phyloP scores from a whole-genome alignment of 2,329 filamentous ascomycete species.

The Dryadomyces quercivorus region DNA sequence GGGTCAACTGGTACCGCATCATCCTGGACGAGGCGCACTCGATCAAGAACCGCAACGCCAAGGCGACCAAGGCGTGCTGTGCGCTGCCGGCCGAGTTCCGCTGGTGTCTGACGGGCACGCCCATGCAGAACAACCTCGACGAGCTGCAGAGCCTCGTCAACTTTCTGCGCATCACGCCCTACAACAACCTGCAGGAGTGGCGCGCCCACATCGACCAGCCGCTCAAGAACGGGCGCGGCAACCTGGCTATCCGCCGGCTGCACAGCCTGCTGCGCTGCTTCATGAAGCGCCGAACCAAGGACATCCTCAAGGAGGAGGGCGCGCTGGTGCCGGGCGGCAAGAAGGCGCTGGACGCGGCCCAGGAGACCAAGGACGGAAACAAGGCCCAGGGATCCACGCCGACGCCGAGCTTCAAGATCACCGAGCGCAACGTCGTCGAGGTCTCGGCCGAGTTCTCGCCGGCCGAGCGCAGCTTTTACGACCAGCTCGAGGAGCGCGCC shows the following conservation, averaged over 20 bases:
- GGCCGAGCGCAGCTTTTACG: constrained; percentile 76
- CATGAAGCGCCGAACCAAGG: constrained; percentile 98
- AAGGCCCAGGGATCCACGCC: constrained; percentile 11
- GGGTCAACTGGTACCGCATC: constrained; percentile 86
- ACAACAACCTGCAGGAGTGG: constrained; percentile 76
- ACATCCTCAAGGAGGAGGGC: constrained; percentile 81
- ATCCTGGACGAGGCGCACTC: constrained; percentile 95
- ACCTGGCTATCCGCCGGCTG: constrained; percentile 75
- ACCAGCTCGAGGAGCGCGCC: constrained; percentile 69
- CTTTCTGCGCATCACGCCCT: constrained; percentile 86
- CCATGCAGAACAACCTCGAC: constrained; percentile 96
- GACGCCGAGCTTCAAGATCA: constrained; percentile 72
- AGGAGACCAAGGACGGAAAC: constrained; percentile 26
- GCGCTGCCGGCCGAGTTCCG: constrained; percentile 75
- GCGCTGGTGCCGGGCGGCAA: constrained; percentile 69
- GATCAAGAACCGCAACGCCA: constrained; percentile 96
- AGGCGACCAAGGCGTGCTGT: constrained; percentile 85
- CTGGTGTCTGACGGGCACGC: constrained; percentile 93
- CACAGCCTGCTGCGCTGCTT: constrained; percentile 81
- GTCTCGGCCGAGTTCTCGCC: constrained; percentile 67
- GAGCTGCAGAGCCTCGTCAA: constrained; percentile 89
- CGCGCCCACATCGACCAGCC: constrained; percentile 82
- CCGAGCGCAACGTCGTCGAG: constrained; percentile 76
- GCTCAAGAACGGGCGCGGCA: constrained; percentile 80
- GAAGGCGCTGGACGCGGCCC: constrained; percentile 25